Evolutionary conservation across 495 filamentous ascomycete species (phyloP).

Genomic region (Penicillium subrubescens): DNA sequence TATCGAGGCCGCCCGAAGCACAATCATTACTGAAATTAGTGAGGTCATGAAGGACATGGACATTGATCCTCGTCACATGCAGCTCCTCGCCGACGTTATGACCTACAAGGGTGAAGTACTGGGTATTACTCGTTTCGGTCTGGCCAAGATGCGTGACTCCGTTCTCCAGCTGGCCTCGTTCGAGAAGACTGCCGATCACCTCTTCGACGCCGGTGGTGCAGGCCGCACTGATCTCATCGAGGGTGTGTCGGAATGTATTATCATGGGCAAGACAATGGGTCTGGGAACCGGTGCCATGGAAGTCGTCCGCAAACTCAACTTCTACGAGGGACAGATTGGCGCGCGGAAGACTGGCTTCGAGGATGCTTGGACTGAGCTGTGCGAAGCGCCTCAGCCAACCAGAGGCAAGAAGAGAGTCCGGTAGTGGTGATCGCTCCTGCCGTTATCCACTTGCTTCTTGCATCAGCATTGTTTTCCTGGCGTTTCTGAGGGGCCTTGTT

Average conservation of each 20-base stretch:
- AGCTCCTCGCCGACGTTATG: slow-evolving; percentile 98
- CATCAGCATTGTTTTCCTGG: slow-evolving; percentile 27
- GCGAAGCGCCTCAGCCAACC: slow-evolving; percentile 27
- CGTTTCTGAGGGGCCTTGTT: slow-evolving; percentile 20
- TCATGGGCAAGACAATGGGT: slow-evolving; percentile 92
- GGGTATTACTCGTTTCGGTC: slow-evolving; percentile 95
- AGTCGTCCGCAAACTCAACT: slow-evolving; percentile 73
- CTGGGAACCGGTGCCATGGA: slow-evolving; percentile 92
- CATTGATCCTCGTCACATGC: slow-evolving; percentile 98
- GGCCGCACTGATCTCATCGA: slow-evolving; percentile 89
- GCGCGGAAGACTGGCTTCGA: slow-evolving; percentile 75
- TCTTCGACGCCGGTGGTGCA: slow-evolving; percentile 90
- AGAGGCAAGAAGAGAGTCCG: slow-evolving; percentile 27
- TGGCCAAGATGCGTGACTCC: slow-evolving; percentile 95
- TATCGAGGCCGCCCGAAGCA: slow-evolving; percentile 89
- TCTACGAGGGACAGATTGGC: slow-evolving; percentile 64
- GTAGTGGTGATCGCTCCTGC: slow-evolving; percentile 11
- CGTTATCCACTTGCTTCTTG: not conserved
- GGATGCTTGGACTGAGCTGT: slow-evolving; percentile 61
- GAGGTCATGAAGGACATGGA: slow-evolving; percentile 87
- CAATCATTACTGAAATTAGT: slow-evolving; percentile 79
- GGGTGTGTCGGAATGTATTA: slow-evolving; percentile 96
- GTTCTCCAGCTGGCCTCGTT: slow-evolving; percentile 95
- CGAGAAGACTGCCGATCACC: slow-evolving; percentile 97
- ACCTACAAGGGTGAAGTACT: slow-evolving; percentile 97